Evolutionary conservation across 768 basidiomycete genomes (phyloP).

Genomic region (Tylopilus balloui): DNA sequence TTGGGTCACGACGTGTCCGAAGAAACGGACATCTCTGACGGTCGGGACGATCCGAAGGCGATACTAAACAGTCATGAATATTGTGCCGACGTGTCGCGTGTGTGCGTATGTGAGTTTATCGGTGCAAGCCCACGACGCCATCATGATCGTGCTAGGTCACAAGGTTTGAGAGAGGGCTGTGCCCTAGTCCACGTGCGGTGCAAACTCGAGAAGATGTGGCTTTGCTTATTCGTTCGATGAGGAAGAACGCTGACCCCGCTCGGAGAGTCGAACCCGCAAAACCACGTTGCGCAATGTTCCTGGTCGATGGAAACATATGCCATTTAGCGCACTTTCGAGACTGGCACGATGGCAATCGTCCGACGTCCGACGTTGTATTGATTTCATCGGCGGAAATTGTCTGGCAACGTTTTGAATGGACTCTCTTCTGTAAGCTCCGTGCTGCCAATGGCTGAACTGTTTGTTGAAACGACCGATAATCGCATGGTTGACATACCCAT

Average conservation of each 20-base stretch:
- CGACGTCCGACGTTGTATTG: not conserved
- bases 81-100: not conserved
- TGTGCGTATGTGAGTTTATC: not conserved
- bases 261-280: too few species aligned
- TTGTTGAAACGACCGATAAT: constrained; percentile 10
- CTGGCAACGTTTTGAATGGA: constrained; percentile 5
- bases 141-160: not conserved
- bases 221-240: not conserved
- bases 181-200: constrained; percentile 5
- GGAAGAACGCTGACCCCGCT: too few species aligned
- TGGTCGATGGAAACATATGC: not conserved
- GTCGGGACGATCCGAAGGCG: constrained; percentile 1
- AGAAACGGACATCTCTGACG: not conserved
- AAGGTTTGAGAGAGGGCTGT: constrained; percentile 1
- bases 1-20: not conserved
- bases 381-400: constrained; percentile 4
- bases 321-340: not conserved
- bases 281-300: too few species aligned
- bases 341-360: not conserved
- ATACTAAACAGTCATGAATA: not conserved
- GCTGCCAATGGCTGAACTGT: constrained; percentile 5
- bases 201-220: constrained; percentile 2
- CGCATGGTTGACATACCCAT: constrained; percentile 2
- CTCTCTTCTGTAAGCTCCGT: not conserved
- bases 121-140: not conserved